Conservation (phyloP, 2,329 filamentous ascomycete genomes). For the Fusarium pseudonygamai region DNA sequence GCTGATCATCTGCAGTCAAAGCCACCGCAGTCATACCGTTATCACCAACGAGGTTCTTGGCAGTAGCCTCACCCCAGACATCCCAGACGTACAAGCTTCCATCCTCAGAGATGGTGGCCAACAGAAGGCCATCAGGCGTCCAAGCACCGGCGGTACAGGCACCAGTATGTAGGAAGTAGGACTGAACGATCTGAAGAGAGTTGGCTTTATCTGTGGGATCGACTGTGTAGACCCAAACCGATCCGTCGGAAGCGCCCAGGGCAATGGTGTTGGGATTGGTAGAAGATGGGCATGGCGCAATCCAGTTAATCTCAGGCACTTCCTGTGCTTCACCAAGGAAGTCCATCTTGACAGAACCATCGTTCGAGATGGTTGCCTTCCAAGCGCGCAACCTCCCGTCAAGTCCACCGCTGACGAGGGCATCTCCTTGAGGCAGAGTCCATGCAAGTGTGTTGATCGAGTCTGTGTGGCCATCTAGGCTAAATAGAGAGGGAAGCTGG, state of each 20-base stretch:
- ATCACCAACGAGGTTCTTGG: constrained; percentile 58
- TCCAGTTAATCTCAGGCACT: constrained; percentile 95
- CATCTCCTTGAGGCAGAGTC: constrained; percentile 83
- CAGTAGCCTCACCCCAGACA: constrained; percentile 81
- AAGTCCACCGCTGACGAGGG: constrained; percentile 85
- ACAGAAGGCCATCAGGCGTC: constrained; percentile 85
- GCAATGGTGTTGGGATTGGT: constrained; percentile 83
- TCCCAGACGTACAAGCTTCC: constrained; percentile 92
- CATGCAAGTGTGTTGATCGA: constrained; percentile 89
- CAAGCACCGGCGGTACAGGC: constrained; percentile 90
- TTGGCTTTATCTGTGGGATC: constrained; percentile 68
- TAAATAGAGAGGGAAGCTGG: constrained; percentile 72
- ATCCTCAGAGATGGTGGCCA: constrained; percentile 91
- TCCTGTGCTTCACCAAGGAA: constrained; percentile 84
- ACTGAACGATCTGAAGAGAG: constrained; percentile 83
- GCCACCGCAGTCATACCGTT: constrained; percentile 75
- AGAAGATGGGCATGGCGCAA: constrained; percentile 76
- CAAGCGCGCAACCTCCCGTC: constrained; percentile 85
- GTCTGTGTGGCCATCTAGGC: constrained; percentile 90
- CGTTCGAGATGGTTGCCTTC: constrained; percentile 59
- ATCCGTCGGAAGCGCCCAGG: constrained; percentile 88
- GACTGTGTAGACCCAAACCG: constrained; percentile 95
- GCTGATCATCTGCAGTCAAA: constrained; percentile 82
- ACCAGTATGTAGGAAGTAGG: constrained; percentile 89
- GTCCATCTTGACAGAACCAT: constrained; percentile 60